Evolutionary conservation across 805 yeast species (phyloP), one percentile per base, ranked within the genome.

Genomic region (Lipomyces kockii): DNA sequence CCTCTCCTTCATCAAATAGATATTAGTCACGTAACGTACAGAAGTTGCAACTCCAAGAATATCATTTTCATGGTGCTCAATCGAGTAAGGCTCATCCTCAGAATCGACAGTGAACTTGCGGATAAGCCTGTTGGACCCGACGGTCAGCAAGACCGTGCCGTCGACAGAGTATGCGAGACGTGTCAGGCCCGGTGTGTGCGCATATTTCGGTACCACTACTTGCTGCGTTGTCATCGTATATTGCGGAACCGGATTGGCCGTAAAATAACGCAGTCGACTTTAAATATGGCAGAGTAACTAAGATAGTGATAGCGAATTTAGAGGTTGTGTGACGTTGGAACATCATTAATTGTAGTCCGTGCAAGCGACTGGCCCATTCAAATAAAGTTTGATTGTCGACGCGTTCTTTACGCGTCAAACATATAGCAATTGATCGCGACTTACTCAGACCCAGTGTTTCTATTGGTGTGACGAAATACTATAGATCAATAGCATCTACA

Each of bases 71-170:
- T 75, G 73, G 29, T 68, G 69, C 32, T 78, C 80, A 14, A 76
- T 61, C 20, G 76, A 74, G 25, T 66, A 76, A 46, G 81, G 80
- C 61, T 78, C 80, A 37, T 68, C 74, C n/a, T 66, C 69, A 7
- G 74, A 67, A 11, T 73, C 78, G 22, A 73, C 75, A 12, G 67
- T 64, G 65, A 79, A 77, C 61, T 76, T 72, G 43, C 81, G 75
- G 25, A 79, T 73, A 49, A 79, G 71, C 63, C 70, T 69, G 68
- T 79, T 77, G 5, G 76, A 67, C n/a, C 82, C 82, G n/a, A 73
- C 74, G 1, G 82, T 74, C 52, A 78, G 65, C 56, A 79, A 57
- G 58, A 66, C 77, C 57, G 66, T 64, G n/a, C 80, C 80, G 61
- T 75, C 76, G 2, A 14, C 46, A n/a, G 78, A 71, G 66, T 77